These are phyloP conservation scores for Fusarium ramigenum DNA, from an alignment of 2,329 filamentous ascomycete genomes.

Conservation along the genomic window DNA sequence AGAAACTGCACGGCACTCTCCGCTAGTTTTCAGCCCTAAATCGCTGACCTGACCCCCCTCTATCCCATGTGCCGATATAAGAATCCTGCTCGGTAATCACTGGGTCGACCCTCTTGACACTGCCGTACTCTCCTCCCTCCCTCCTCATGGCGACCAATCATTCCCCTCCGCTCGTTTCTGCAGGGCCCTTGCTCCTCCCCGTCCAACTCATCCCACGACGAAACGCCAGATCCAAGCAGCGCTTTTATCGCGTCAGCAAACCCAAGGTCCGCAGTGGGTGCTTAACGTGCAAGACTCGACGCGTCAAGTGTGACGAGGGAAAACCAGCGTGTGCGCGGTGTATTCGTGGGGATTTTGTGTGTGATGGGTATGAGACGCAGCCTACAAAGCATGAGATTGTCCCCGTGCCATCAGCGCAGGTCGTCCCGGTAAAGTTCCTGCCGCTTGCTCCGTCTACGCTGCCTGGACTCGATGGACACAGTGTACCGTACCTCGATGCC, in stretches of 20 bases:
- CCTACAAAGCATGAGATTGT: background rate
- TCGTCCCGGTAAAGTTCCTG: background rate
- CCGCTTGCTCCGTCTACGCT: background rate
- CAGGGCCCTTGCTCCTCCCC: background rate
- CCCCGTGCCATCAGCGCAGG: background rate
- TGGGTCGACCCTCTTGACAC: background rate
- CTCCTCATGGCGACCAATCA: background rate
- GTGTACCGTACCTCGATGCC: background rate
- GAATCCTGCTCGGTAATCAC: background rate
- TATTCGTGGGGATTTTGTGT: background rate
- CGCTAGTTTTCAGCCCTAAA: background rate
- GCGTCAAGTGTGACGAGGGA: background rate
- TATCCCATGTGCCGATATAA: background rate
- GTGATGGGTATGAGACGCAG: background rate
- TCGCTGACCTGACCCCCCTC: background rate
- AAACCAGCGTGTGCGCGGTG: background rate
- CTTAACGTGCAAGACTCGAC: background rate
- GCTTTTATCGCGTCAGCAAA: background rate
- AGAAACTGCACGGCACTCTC: background rate
- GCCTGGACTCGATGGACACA: background rate
- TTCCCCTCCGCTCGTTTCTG: background rate
- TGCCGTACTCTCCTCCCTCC: background rate
- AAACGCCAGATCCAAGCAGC: background rate
- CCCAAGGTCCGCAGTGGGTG: background rate
- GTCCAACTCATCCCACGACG: background rate